Percentiles rank a stretch among this genome's conserved stretches.
phyloP scores from a whole-genome alignment of 116 monocot species.

The Phalaenopsis hybrid region DNA sequence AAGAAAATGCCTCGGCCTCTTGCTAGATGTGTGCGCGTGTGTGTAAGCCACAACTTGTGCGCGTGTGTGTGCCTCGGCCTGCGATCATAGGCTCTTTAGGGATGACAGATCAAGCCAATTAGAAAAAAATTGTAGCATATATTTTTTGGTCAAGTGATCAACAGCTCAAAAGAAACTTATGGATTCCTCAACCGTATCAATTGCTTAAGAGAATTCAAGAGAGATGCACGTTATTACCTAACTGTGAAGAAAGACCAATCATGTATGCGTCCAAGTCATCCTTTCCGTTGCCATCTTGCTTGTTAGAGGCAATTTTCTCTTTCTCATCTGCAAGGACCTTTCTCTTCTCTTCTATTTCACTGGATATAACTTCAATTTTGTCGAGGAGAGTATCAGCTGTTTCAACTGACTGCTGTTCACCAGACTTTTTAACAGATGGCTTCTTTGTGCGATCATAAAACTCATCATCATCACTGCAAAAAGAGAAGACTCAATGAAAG shows the following conservation, averaged over 20 bases:
- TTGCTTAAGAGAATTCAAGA: not conserved
- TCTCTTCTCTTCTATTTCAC: slow-evolving; percentile 62
- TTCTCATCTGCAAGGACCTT: slow-evolving; percentile 49
- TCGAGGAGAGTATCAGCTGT: slow-evolving; percentile 90
- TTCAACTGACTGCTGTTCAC: slow-evolving; percentile 59
- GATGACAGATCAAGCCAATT: not conserved
- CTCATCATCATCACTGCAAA: slow-evolving; percentile 83
- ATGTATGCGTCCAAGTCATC: slow-evolving; percentile 96
- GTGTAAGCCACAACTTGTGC: not conserved
- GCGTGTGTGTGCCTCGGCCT: not conserved
- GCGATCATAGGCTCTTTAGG: not conserved
- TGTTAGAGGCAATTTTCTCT: slow-evolving; percentile 21
- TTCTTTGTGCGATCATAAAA: slow-evolving; percentile 92
- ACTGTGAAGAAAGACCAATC: slow-evolving; percentile 75
- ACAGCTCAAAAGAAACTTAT: not conserved
- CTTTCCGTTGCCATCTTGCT: slow-evolving; percentile 16
- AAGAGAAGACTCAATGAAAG: slow-evolving; percentile 2
- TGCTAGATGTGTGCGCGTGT: no score
- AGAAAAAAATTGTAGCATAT: not conserved
- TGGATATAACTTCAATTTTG: slow-evolving; percentile 60
- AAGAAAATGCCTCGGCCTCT: no score
- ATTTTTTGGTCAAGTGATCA: not conserved
- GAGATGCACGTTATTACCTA: slow-evolving; percentile 35
- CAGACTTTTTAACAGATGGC: slow-evolving; percentile 21
- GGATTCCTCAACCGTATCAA: not conserved